Evolutionary conservation across 176 grass and related monocot species (phyloP), one percentile per base, ranked within the genome.

Genomic region (Zoysia pacifica): DNA sequence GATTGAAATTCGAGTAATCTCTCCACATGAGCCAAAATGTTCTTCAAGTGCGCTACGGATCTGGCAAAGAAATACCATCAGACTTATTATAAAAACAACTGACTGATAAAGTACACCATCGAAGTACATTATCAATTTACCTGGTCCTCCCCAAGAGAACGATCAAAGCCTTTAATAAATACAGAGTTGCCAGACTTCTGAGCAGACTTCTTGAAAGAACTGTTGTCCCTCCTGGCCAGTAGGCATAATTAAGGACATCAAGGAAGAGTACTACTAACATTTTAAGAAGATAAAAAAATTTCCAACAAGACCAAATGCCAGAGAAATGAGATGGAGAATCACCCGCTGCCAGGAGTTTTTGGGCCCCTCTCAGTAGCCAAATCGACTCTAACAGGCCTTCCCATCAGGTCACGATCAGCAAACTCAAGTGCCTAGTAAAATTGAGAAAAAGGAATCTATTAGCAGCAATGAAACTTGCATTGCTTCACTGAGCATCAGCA

Each of bases 1-100:
- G 60, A 93, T 55, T 43, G 93, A 85, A 85, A 97, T 37, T 20
- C 91, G 86, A 7, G 78, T 83, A 48, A 97, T 82, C 35, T 87
- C 81, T 73, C 93, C 93, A 58, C 93, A 97, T 11, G 85, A 84
- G 10, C 83, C 67, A 89, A 97, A 97, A 89, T 93, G 88, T n/a
- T 84, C 86, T 79, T 85, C 14, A 28, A 91, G 86, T 0, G 85
- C 80, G 20, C 77, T 80, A 12, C 86, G 68, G 50, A 97, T 82
- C 93, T 97, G 81, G 14, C 69, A 42, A 78, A 48, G 7, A 52
- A 42, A 45, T 40, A 10, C 7, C 10, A 56, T 9, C 37, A 56
- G 4, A 65, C 11, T 38, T 28, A 46, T 39, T 47, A 75, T 64
- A 75, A 54, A 15, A 15, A 70, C 15, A 43, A 11, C 79, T 5